A percentile compares a stretch with the other conserved stretches of the same genome.
These are phyloP conservation scores for Camellia granthamiana DNA, from an alignment of 148 eudicot species.

Conservation along the genomic window DNA sequence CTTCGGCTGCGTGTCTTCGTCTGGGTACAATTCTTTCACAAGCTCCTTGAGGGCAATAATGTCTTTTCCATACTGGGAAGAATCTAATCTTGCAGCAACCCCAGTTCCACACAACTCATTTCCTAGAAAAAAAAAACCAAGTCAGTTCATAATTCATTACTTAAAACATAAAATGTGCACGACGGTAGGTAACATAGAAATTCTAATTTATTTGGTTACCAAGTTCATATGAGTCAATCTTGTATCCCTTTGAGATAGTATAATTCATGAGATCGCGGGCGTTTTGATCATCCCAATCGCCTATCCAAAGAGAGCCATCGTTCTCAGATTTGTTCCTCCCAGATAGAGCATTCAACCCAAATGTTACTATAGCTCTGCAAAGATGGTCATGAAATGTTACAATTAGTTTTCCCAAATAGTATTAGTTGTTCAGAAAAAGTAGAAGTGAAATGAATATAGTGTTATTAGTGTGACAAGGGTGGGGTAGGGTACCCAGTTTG, in stretches of 20 bases:
- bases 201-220: conserved; percentile 22
- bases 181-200: too few species aligned
- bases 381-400: neutral
- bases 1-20: conserved; percentile 28
- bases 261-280: conserved; percentile 47
- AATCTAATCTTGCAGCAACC: conserved; percentile 36
- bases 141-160: too few species aligned
- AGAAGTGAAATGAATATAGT: too few species aligned
- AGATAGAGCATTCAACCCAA: conserved; percentile 46
- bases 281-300: conserved; percentile 48
- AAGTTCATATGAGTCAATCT: conserved; percentile 53
- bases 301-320: conserved; percentile 26
- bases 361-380: conserved; percentile 46
- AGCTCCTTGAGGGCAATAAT: conserved; percentile 29
- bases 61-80: conserved; percentile 49
- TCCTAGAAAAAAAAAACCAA: conserved; percentile 21
- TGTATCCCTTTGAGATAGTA: conserved; percentile 50
- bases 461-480: too few species aligned
- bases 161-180: too few species aligned
- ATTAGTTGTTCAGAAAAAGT: too few species aligned
- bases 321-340: conserved; percentile 33
- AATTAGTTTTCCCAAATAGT: too few species aligned
- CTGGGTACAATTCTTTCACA: conserved; percentile 35
- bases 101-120: conserved; percentile 60
- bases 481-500: conserved; percentile 33